Conservation (phyloP, 208 protist species). For the Trypanosoma grayi region DNA sequence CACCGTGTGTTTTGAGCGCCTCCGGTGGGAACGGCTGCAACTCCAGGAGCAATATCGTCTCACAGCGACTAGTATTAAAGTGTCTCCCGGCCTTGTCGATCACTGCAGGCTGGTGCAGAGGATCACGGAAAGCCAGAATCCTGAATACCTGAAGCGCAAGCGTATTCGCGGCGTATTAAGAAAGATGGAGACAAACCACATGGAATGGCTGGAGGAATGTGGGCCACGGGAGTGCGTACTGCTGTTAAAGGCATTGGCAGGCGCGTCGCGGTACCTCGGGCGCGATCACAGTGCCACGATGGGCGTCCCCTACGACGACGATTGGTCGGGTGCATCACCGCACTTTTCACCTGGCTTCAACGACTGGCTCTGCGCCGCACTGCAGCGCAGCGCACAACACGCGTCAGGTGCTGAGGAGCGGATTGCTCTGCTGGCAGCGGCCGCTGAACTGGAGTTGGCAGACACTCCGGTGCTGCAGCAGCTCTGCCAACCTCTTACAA, state of each 20-base stretch:
- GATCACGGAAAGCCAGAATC: constrained; percentile 9
- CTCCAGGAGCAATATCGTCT: constrained; percentile 4
- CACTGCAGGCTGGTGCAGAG: constrained; percentile 28
- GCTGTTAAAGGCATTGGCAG: constrained; percentile 9
- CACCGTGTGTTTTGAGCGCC: background rate
- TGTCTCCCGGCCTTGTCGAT: constrained; percentile 9
- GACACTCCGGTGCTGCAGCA: constrained; percentile 45
- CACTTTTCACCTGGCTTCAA: constrained; percentile 47
- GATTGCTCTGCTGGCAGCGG: constrained; percentile 35
- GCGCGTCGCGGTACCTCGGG: constrained; percentile 6
- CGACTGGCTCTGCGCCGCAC: constrained; percentile 66
- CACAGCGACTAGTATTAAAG: background rate
- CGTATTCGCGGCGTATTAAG: constrained; percentile 48
- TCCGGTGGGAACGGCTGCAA: background rate
- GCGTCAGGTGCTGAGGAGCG: constrained; percentile 4
- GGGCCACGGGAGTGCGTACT: constrained; percentile 11
- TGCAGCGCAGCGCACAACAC: constrained; percentile 29
- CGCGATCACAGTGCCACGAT: background rate
- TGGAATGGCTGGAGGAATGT: constrained; percentile 44
- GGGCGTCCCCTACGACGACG: constrained; percentile 10
- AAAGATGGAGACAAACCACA: constrained; percentile 47
- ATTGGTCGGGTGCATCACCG: constrained; percentile 63
- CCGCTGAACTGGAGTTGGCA: constrained; percentile 57
- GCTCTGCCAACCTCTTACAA: constrained; percentile 33
- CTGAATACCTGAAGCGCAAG: constrained; percentile 23